A percentile compares a stretch with the other conserved stretches of the same genome.
Conservation (phyloP, 2,329 filamentous ascomycete genomes). For the Cladophialophora immunda region DNA sequence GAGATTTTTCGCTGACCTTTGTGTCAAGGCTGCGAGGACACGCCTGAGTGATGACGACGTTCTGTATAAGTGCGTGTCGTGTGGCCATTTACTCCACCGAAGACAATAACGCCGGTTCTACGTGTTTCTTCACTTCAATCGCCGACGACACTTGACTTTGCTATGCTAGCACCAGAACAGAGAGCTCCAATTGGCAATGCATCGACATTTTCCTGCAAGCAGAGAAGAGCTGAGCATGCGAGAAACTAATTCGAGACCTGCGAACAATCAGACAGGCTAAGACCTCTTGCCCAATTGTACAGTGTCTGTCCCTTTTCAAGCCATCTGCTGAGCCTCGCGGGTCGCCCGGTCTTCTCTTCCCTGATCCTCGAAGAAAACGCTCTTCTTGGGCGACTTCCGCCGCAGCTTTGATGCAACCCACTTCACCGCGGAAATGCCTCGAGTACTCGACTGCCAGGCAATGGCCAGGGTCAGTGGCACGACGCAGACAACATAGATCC, state of each 20-base stretch:
- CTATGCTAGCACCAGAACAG: neutral
- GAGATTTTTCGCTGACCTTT: neutral
- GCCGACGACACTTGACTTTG: neutral
- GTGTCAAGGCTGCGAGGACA: neutral
- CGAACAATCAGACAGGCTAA: neutral
- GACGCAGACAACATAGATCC: slow-evolving; percentile 12
- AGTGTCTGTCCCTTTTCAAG: neutral
- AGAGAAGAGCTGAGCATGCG: neutral
- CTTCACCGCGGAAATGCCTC: neutral
- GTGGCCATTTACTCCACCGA: neutral
- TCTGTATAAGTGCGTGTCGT: neutral
- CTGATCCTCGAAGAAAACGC: neutral
- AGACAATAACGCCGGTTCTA: neutral
- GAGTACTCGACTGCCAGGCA: neutral
- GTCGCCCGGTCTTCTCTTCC: neutral
- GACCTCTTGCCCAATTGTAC: neutral
- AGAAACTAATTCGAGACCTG: neutral
- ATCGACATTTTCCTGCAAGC: neutral
- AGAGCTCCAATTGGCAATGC: neutral
- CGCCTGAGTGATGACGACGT: slow-evolving; percentile 2
- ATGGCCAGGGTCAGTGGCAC: neutral
- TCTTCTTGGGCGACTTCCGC: neutral
- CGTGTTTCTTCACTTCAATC: neutral
- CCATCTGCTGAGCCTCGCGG: neutral
- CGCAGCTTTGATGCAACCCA: neutral